phyloP scores from a whole-genome alignment of 257 asterid genomes.

The Solanum lycopersicoides region DNA sequence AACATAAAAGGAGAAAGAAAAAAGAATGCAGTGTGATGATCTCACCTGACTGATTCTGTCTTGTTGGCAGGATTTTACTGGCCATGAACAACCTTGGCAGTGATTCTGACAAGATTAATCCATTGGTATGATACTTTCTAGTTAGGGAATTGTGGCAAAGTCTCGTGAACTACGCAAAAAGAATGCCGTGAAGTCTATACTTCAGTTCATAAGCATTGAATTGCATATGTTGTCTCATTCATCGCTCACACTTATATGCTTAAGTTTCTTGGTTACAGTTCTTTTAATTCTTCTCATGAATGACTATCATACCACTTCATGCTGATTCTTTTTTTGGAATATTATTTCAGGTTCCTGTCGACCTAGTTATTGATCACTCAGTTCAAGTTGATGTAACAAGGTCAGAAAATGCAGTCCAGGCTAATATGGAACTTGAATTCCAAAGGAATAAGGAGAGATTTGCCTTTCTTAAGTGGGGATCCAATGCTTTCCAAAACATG shows the following conservation, averaged over 20 bases:
- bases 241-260: not conserved
- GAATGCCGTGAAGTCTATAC: not conserved
- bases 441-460: constrained; percentile 94
- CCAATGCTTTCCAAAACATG: constrained; percentile 89
- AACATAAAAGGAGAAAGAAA: not conserved
- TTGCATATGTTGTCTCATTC: not conserved
- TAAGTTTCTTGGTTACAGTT: not conserved
- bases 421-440: constrained; percentile 88
- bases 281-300: not conserved
- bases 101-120: constrained; percentile 92
- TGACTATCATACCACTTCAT: not conserved
- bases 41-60: constrained; percentile 8
- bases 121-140: constrained; percentile 50
- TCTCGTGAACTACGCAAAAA: not conserved
- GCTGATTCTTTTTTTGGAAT: not conserved
- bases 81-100: constrained; percentile 94
- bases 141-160: not conserved
- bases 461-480: constrained; percentile 98
- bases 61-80: constrained; percentile 76
- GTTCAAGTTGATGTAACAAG: constrained; percentile 96
- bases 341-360: constrained; percentile 81
- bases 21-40: not conserved
- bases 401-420: constrained; percentile 88
- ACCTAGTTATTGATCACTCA: constrained; percentile 91
- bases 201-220: not conserved